Base-by-base conservation (phyloP, 225 moss, liverwort and hornwort genomes). In the Sphagnum tenellum region DNA sequence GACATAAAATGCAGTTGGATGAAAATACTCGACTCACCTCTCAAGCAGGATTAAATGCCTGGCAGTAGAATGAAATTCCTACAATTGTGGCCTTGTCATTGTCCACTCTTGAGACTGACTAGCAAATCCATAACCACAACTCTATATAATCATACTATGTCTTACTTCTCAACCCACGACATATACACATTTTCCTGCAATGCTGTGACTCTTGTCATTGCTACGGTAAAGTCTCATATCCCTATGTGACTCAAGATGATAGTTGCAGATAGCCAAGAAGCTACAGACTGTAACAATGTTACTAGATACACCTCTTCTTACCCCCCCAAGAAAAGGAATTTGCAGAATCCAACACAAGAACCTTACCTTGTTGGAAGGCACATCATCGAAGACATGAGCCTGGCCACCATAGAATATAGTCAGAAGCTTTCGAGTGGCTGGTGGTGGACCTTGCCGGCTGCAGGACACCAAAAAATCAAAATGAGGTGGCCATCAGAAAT, bases 351-450 rank as follows among this genome's bases (percentile, higher is more conserved):
- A 61, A 8, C 7, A 61, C 10, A 29, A 61, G 14, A 53, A 11
- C n/a, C 75, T 74, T 12, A 82, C 86, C 86, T 86, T 82, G 45
- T 80, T 82, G n/a, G 77, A 77, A 3, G 82, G 69, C 56, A 86
- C 79, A 62, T 86, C 86, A 66, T 86, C 86, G 49, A 80, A 86
- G 46, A 86, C 86, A 55, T 86, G 86, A 12, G 86, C 82, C 64
- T 86, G 79, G 7, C 86, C 86, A 44, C 86, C 86, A 50, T 86
- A 86, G 60, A 86, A 86, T 44, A 86, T 82, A 6, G 86, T 86
- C 4, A 29, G 29, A 29, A 86, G 75, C 71, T 82, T 82, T 53
- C 82, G 72, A 69, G 77, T 82, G 8, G 82, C 70, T 70, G 82
- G 73, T 2, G 78, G 66, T 3, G 81, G 53, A 47, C 73, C 78